A percentile compares a stretch with the other conserved stretches of the same genome.
phyloP scores from a whole-genome alignment of 75 land plant genomes.

The Ceratopteris richardii region DNA sequence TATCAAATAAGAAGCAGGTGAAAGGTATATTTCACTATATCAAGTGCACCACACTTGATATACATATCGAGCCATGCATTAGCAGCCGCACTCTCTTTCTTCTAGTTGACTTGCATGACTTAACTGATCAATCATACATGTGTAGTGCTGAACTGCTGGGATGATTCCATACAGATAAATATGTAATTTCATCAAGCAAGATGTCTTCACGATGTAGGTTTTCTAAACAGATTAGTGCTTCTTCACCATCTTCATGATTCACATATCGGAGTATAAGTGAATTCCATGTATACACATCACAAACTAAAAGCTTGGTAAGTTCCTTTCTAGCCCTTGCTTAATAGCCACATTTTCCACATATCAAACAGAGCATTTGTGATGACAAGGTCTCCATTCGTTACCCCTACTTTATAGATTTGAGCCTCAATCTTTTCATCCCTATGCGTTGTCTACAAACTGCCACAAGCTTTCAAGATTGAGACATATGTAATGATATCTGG shows the following conservation, averaged over 20 bases:
- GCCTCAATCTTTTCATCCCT: conserved; percentile 38
- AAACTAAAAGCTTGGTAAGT: conserved; percentile 27
- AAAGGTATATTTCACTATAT: too few relatives aligned
- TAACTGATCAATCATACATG: too few relatives aligned
- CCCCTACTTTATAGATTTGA: conserved; percentile 18
- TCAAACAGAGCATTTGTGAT: conserved; percentile 43
- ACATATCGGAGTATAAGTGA: conserved; percentile 47
- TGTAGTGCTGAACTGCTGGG: too few relatives aligned
- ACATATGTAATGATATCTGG: conserved; percentile 15
- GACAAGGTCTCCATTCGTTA: conserved; percentile 17
- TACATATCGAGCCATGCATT: too few relatives aligned
- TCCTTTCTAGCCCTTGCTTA: conserved; percentile 29
- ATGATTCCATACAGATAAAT: too few relatives aligned
- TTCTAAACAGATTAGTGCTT: conserved; percentile 30
- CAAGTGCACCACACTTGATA: too few relatives aligned
- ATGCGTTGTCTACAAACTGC: conserved; percentile 20
- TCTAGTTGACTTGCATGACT: too few relatives aligned
- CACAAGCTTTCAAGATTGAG: conserved; percentile 39
- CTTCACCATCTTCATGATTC: conserved; percentile 24
- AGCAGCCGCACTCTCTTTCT: too few relatives aligned
- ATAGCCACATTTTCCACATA: conserved; percentile 54
- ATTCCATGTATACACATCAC: conserved; percentile 50
- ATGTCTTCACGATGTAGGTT: conserved; percentile 19
- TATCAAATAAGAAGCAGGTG: too few relatives aligned
- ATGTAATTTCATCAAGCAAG: conserved; percentile 38